These are phyloP conservation scores for Diplodia seriata DNA, from an alignment of 2,329 filamentous ascomycete genomes.

Conservation along the genomic window DNA sequence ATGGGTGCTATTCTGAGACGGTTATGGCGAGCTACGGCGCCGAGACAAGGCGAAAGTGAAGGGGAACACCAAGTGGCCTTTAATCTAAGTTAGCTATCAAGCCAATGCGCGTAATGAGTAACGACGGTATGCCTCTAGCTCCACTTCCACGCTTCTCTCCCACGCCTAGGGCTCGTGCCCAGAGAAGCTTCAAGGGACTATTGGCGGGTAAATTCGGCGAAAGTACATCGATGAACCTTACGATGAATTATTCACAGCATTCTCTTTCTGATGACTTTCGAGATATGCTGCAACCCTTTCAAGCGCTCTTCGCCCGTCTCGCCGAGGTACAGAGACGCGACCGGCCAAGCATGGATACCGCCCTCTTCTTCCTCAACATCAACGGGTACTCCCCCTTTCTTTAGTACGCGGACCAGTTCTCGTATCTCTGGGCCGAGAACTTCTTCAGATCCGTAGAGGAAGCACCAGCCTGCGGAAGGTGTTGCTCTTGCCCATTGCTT, in stretches of 20 bases:
- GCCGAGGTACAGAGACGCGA: conserved; percentile 67
- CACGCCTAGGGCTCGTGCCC: conserved; percentile 5
- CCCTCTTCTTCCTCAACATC: conserved; percentile 66
- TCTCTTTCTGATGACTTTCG: conserved; percentile 2
- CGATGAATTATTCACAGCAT: not conserved
- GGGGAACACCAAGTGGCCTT: not conserved
- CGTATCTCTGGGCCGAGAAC: conserved; percentile 76
- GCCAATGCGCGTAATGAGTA: not conserved
- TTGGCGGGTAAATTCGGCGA: not conserved
- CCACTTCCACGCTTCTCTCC: conserved; percentile 1
- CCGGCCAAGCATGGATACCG: conserved; percentile 83
- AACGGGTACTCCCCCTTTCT: conserved; percentile 62
- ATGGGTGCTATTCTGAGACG: not conserved
- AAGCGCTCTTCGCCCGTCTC: conserved; percentile 55
- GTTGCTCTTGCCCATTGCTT: conserved; percentile 71
- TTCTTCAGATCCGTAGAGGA: conserved; percentile 78
- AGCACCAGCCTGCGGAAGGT: conserved; percentile 70
- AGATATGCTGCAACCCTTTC: conserved; percentile 55
- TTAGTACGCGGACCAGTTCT: conserved; percentile 63
- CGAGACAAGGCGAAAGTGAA: not conserved
- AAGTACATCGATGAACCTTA: not conserved
- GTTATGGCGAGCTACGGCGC: not conserved
- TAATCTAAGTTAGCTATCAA: not conserved
- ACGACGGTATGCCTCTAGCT: not conserved
- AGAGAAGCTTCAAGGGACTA: not conserved